Evolutionary conservation across 2,329 filamentous ascomycete genomes (phyloP), one percentile per base, ranked within the genome.

Genomic region (Fusarium setosum): DNA sequence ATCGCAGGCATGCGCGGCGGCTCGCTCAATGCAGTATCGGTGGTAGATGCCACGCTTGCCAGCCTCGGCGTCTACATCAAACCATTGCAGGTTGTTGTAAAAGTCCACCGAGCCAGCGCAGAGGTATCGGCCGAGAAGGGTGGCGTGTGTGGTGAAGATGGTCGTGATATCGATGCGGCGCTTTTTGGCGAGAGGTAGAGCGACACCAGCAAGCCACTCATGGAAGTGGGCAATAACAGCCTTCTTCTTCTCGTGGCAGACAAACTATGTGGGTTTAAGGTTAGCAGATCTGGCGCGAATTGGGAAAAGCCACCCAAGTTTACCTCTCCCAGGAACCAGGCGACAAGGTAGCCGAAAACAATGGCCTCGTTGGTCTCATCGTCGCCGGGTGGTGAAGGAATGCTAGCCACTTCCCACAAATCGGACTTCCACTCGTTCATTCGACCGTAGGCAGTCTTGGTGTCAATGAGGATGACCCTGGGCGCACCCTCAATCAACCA

Each of bases 21-120:
- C 95, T 67, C 96, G 91, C 82, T 99, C 96, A 74, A 99, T 97
- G 82, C 96, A 98, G 83, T 98, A 98, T 61, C 96, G 86, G 82
- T 99, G 96, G 83, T 98, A 99, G 77, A 99, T 98, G 59, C 96
- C 96, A 73, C 96, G 92, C 85, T 97, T 98, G 63, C 96, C 96
- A 17, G 96, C 96, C 80, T 99, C 96, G 6, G 93, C 90, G 77
- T 99, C 96, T 26, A 97, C 94, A 75, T 99, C 95, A 75, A 99
- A 98, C 82, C 90, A 92, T 79, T 98, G 95, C 52, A 99, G 86
- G 78, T 98, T 97, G 84, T 98, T 99, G 86, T 99, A 99, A 77
- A 99, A 98, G 77, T 99, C 96, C 65, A 98, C 96, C 0, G 94
- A 97, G 53, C 96, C 96, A 50, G 96, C 96, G 77, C 96, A 98